These are phyloP conservation scores for Podila horticola DNA, from an alignment of 192 early-diverging fungal genomes.

Conservation along the genomic window DNA sequence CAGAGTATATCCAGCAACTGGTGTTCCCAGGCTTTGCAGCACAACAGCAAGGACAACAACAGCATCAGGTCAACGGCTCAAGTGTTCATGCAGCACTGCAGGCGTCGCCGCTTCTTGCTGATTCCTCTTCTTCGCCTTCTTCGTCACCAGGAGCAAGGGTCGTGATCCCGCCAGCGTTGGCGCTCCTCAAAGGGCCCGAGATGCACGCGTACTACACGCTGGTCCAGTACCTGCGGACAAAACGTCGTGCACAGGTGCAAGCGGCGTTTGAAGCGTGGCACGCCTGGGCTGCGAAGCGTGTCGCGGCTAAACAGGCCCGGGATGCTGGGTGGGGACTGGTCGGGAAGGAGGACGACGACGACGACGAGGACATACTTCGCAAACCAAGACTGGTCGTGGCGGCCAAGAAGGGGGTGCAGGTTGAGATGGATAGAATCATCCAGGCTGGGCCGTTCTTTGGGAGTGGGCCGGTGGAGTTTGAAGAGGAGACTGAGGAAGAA, in stretches of 20 bases:
- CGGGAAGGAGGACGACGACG: neutral
- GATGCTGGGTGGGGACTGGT: conserved; percentile 27
- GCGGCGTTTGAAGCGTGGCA: conserved; percentile 17
- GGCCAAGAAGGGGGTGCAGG: conserved; percentile 32
- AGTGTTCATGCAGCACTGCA: too few relatives aligned
- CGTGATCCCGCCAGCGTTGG: conserved; percentile 30
- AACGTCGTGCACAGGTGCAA: neutral
- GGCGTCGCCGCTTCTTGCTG: too few relatives aligned
- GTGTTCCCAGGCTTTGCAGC: conserved; percentile 10
- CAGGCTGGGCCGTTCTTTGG: conserved; percentile 25
- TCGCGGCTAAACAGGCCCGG: conserved; percentile 4
- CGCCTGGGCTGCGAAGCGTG: conserved; percentile 7
- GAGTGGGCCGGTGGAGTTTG: neutral
- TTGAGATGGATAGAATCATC: conserved; percentile 20
- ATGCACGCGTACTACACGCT: conserved; percentile 33
- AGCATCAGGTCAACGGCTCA: neutral
- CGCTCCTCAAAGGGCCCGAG: conserved; percentile 20
- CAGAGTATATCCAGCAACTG: conserved; percentile 13
- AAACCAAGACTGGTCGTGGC: conserved; percentile 12
- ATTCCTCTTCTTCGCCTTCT: neutral
- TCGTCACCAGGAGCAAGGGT: neutral
- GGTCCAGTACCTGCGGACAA: conserved; percentile 8
- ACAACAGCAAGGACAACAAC: neutral
- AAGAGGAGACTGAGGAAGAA: conserved; percentile 21
- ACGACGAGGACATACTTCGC: neutral